Evolutionary conservation across 352 stramenopile genomes (phyloP).

Genomic region (Bremia lactucae): DNA sequence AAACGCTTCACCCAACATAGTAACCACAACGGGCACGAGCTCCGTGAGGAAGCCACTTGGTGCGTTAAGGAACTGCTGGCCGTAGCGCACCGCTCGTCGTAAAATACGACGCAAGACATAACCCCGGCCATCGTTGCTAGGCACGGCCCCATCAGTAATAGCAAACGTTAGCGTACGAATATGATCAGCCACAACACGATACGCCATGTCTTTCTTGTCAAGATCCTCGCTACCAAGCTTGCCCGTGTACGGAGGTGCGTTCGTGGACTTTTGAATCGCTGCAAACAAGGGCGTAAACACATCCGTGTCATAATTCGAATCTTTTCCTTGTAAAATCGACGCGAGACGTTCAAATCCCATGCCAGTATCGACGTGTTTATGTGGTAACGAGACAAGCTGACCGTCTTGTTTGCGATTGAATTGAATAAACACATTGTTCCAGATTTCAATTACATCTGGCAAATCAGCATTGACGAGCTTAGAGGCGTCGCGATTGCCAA

Average conservation of each 20-base stretch:
- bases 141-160: conserved; percentile 95
- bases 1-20: conserved; percentile 91
- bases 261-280: conserved; percentile 82
- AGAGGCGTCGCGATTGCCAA: conserved; percentile 88
- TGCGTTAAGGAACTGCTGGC: conserved; percentile 94
- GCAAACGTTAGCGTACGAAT: conserved; percentile 95
- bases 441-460: conserved; percentile 99
- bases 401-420: conserved; percentile 92
- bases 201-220: conserved; percentile 79
- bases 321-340: conserved; percentile 88
- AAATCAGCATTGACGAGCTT: conserved; percentile 95
- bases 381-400: conserved; percentile 85
- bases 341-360: conserved; percentile 97
- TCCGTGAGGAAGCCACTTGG: conserved; percentile 92
- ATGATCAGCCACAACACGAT: conserved; percentile 97
- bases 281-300: conserved; percentile 95
- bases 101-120: conserved; percentile 98
- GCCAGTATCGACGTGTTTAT: conserved; percentile 97
- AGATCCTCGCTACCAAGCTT: conserved; percentile 88
- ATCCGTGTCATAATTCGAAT: conserved; percentile 99
- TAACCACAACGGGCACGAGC: conserved; percentile 90
- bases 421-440: conserved; percentile 99
- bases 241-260: conserved; percentile 65
- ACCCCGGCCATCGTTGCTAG: conserved; percentile 94
- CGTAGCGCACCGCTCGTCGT: conserved; percentile 94